Evolutionary conservation across 2,329 filamentous ascomycete species (phyloP), one percentile per base, ranked within the genome.

Genomic region (Chaetomium sp.): DNA sequence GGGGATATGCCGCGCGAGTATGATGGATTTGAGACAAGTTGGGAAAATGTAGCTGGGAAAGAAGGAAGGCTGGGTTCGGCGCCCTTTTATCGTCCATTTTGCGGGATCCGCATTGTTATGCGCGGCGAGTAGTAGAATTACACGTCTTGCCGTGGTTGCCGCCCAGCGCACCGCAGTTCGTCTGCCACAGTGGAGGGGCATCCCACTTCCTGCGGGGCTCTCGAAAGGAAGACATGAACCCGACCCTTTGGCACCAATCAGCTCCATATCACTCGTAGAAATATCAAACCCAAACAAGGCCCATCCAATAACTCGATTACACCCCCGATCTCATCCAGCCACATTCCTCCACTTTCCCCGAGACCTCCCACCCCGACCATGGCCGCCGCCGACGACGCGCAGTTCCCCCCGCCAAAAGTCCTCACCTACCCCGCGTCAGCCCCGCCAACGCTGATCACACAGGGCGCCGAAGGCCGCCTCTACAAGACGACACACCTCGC

Each of bases 381-480:
- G 54, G 56, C 60, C 10, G 49, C 62, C 27, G 31, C 57, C 49
- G 27, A 58, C 45, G 31, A 58, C 45, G 31, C 55, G 33, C 50
- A 70, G 35, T 87, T 91, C 67, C 89, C 89, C 45, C 77, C 81
- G 38, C 75, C 75, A 10, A 67, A 71, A 59, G 84, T 89, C 70
- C 89, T 93, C 77, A 81, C 82, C 65, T 80, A 87, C 79, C 84
- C 85, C 75, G 80, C 84, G 67, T 81, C 86, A 47, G 76, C 81
- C 70, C 78, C 85, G 57, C 87, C 92, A 68, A 77, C 75, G 57
- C 90, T 97, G 73, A 86, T 98, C 71, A 89, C 92, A 64, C 95
- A 98, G 83, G 95, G 95, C 79, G 95, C 95, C 75, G 95, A 99
- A 85, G 93, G 92, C 66, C 92, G 94, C 69, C 87, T 99, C 74